These are phyloP conservation scores for Tephrocybe sp. DNA, from an alignment of 768 basidiomycete genomes.

Conservation along the genomic window DNA sequence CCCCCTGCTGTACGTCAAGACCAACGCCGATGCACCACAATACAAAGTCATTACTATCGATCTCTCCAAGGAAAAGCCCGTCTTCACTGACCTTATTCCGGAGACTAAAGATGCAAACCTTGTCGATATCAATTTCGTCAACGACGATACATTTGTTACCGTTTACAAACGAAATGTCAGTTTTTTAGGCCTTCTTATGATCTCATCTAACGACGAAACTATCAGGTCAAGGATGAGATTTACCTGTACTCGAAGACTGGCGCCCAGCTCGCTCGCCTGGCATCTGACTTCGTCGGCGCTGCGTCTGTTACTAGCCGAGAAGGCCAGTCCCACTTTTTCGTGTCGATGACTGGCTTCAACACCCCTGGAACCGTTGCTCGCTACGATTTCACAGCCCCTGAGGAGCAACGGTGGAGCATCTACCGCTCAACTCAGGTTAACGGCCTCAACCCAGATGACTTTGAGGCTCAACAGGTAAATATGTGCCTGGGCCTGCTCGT, in stretches of 20 bases:
- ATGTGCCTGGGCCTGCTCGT: neutral
- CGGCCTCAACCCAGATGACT: constrained; percentile 65
- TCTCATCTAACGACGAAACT: constrained; percentile 2
- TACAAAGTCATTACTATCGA: constrained; percentile 68
- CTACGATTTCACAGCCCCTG: constrained; percentile 61
- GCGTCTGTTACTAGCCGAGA: constrained; percentile 50
- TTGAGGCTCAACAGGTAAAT: constrained; percentile 60
- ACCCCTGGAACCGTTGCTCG: constrained; percentile 64
- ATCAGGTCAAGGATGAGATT: constrained; percentile 75
- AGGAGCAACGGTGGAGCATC: constrained; percentile 48
- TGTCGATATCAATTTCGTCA: constrained; percentile 42
- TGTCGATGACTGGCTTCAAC: constrained; percentile 64
- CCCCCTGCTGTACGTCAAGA: constrained; percentile 57
- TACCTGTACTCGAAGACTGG: constrained; percentile 66
- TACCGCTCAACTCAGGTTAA: constrained; percentile 56
- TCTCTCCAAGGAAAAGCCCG: constrained; percentile 43
- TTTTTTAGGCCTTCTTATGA: neutral
- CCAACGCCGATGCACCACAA: constrained; percentile 64
- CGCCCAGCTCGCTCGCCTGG: constrained; percentile 50
- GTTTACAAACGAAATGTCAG: constrained; percentile 73
- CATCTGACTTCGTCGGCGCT: constrained; percentile 65
- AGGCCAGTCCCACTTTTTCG: constrained; percentile 59
- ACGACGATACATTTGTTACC: constrained; percentile 54
- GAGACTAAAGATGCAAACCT: constrained; percentile 66
- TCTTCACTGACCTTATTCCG: constrained; percentile 60